phyloP scores from a whole-genome alignment of 2,329 filamentous ascomycete species.

The Leptographium radiaticola region DNA sequence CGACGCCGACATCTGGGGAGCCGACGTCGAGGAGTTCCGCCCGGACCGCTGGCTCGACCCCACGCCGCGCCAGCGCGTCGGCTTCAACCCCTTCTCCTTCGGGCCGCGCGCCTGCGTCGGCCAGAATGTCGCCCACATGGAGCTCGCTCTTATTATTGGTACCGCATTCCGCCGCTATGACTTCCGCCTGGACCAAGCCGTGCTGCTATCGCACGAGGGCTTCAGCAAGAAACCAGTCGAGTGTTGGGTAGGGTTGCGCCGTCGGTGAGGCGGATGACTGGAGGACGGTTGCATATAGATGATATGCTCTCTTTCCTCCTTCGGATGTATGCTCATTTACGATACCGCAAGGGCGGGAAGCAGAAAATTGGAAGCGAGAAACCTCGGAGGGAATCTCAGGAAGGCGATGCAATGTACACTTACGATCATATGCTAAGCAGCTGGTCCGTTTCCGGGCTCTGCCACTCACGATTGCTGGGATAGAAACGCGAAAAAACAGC shows the following conservation, averaged over 20 bases:
- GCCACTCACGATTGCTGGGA: too few relatives aligned
- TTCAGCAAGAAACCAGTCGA: slow-evolving; percentile 9
- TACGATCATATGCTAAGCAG: too few relatives aligned
- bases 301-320: too few relatives aligned
- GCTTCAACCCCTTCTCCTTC: slow-evolving; percentile 9
- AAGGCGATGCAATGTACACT: too few relatives aligned
- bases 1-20: slow-evolving; percentile 14
- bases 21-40: slow-evolving; percentile 14
- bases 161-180: slow-evolving; percentile 9
- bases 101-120: slow-evolving; percentile 10
- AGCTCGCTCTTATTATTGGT: slow-evolving; percentile 8
- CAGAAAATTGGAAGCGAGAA: neutral
- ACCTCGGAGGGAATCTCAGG: too few relatives aligned
- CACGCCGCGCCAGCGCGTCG: slow-evolving; percentile 8
- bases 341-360: too few relatives aligned
- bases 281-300: too few relatives aligned
- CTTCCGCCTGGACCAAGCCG: slow-evolving; percentile 4
- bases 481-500: too few relatives aligned
- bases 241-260: slow-evolving; percentile 7
- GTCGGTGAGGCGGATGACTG: neutral
- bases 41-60: slow-evolving; percentile 13
- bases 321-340: too few relatives aligned
- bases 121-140: slow-evolving; percentile 10
- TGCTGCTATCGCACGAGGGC: slow-evolving; percentile 6
- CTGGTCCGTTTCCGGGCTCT: too few relatives aligned